A percentile compares a stretch with the other conserved stretches of the same genome.
phyloP scores from a whole-genome alignment of 2,329 filamentous ascomycete genomes.

The Myriosclerotinia curreyana region DNA sequence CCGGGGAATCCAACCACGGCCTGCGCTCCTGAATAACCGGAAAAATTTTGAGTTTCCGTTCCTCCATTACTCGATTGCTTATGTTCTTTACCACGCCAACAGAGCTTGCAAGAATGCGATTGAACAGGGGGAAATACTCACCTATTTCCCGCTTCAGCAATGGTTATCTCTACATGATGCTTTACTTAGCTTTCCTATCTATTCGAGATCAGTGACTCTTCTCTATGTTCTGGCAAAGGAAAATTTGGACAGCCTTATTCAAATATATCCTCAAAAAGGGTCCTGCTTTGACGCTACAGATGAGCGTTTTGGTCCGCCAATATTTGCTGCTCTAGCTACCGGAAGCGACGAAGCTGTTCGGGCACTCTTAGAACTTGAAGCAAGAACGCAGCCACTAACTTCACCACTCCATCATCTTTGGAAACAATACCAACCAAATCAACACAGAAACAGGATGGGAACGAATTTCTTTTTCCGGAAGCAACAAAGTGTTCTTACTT shows the following conservation, averaged over 20 bases:
- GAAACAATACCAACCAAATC: no score
- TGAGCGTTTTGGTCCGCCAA: conserved; percentile 39
- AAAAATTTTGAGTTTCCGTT: conserved; percentile 44
- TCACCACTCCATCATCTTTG: background rate
- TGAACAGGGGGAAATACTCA: conserved; percentile 40
- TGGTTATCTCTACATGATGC: conserved; percentile 40
- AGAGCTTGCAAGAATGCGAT: conserved; percentile 37
- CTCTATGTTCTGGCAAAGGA: conserved; percentile 43
- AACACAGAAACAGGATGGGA: no score
- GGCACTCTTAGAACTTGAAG: conserved; percentile 32
- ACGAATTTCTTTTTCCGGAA: no score
- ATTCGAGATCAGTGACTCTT: conserved; percentile 33
- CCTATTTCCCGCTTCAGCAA: conserved; percentile 32
- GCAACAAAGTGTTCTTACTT: no score
- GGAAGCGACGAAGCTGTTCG: conserved; percentile 35
- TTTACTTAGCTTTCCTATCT: conserved; percentile 36
- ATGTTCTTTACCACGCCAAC: conserved; percentile 45
- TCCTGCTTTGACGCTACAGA: conserved; percentile 31
- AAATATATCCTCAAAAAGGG: conserved; percentile 28
- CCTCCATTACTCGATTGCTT: conserved; percentile 45
- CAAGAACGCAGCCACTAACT: background rate
- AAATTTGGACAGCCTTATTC: conserved; percentile 35
- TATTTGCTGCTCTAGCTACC: conserved; percentile 42
- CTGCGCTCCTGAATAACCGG: no score
- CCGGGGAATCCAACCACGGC: no score